phyloP scores from a whole-genome alignment of 176 grass and related monocot species.

The Oryza punctata region DNA sequence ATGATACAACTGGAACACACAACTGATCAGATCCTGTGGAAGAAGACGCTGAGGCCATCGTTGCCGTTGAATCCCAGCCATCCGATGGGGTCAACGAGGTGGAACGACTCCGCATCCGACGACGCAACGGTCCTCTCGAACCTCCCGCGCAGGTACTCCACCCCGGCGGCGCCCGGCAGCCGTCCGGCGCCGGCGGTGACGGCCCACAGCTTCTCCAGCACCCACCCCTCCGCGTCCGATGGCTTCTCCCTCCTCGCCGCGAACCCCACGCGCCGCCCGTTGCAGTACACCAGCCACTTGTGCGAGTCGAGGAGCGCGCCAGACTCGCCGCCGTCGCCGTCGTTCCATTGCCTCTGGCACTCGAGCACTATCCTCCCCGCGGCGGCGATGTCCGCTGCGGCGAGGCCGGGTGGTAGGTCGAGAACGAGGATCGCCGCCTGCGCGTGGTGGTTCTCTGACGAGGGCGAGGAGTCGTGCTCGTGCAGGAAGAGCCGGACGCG shows the following conservation, averaged over 20 bases:
- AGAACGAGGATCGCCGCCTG: slow-evolving; percentile 37
- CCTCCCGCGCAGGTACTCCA: slow-evolving; percentile 51
- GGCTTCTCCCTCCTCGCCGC: slow-evolving; percentile 27
- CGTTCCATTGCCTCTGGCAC: slow-evolving; percentile 36
- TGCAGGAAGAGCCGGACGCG: slow-evolving; percentile 59
- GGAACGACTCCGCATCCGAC: slow-evolving; percentile 53
- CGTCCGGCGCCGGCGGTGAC: slow-evolving; percentile 50
- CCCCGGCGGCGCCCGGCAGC: slow-evolving; percentile 39
- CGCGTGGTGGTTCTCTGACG: neutral
- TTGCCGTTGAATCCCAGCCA: slow-evolving; percentile 18
- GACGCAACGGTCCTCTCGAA: slow-evolving; percentile 60
- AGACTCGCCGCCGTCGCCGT: too few species aligned
- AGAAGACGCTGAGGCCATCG: slow-evolving; percentile 62
- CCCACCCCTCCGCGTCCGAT: slow-evolving; percentile 54
- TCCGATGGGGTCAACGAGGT: slow-evolving; percentile 48
- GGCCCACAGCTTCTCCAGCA: slow-evolving; percentile 37
- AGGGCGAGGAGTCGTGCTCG: neutral
- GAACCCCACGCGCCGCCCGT: slow-evolving; percentile 48
- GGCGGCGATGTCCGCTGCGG: slow-evolving; percentile 27
- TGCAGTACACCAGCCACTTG: slow-evolving; percentile 59
- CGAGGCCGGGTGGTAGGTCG: slow-evolving; percentile 45
- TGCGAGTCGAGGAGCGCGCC: slow-evolving; percentile 43
- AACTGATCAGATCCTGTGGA: slow-evolving; percentile 39
- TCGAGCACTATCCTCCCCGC: slow-evolving; percentile 54
- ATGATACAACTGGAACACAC: neutral